Base-by-base conservation (phyloP, 805 yeast species). In the Candida easanensis region DNA sequence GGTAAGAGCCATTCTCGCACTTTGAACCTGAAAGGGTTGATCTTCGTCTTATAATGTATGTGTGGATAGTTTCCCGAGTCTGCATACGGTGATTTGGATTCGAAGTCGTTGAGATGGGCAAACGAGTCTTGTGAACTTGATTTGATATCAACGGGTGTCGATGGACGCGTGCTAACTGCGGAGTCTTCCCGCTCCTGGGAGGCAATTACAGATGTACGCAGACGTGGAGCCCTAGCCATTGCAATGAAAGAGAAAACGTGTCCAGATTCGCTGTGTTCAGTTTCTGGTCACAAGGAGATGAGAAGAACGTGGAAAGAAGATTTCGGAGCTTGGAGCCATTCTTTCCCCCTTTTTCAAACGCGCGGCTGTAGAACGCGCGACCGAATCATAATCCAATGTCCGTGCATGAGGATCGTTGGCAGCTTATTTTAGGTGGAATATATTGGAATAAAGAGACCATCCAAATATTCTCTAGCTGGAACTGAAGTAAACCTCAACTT, bases 11-110 rank as follows among this genome's bases (percentile, higher is more conserved):
- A 46, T 22, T 71, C 61, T 39, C 98, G 74, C 38, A 82, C 50
- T 11, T 58, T 56, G 58, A 69, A 84, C 36, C 93, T 65, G 45
- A 73, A 37, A 0, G 79, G 73, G 3, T 83, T 68, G 65, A 90
- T 71, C 27, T 73, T 67, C 5, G 70, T 52, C 53, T 72, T 70
- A 66, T 90, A 91, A 56, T 80, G 91, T 41, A 77, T 78, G 31
- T 70, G 70, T 3, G 84, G 74, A 53, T 76, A 76, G 49, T 84
- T 80, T 0, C 97, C 97, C 0, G 95, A 90, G 60, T 88, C 96
- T 36, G 60, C 54, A 22, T 49, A 58, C 3, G 50, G 54, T 5
- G 51, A 48, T 28, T 58, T 58, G 15, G 52, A 17, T 19, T 49
- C 48, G 27, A 58, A 58, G 32, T 55, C 54, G 37, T 58, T 58